These are phyloP conservation scores for Ceriops zippeliana DNA, from an alignment of 345 rosid species.

Conservation along the genomic window DNA sequence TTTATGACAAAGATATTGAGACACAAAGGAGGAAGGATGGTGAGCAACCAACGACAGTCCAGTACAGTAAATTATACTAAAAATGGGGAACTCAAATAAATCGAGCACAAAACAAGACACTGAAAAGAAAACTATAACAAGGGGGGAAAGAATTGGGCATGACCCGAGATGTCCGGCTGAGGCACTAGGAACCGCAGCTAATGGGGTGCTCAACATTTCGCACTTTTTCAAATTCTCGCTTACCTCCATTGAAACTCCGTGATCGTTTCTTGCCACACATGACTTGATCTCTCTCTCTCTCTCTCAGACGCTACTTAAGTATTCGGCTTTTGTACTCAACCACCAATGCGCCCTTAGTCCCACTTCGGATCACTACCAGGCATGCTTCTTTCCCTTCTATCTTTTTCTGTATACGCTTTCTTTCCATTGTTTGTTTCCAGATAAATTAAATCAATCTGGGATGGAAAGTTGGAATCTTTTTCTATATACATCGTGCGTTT, in stretches of 20 bases:
- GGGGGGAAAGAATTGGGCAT: no score
- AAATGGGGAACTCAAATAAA: no score
- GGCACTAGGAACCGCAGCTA: no score
- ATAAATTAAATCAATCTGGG: background rate
- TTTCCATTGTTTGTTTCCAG: background rate
- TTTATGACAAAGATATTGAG: no score
- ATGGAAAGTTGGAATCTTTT: background rate
- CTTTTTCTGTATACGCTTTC: background rate
- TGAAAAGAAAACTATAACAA: no score
- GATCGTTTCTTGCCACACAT: constrained; percentile 6
- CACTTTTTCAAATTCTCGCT: no score
- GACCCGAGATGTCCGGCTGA: no score
- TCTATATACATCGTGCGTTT: background rate
- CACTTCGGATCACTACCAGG: background rate
- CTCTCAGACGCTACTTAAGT: background rate
- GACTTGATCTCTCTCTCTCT: background rate
- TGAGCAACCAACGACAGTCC: no score
- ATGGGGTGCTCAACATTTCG: no score
- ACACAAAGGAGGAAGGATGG: no score
- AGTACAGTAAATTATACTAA: no score
- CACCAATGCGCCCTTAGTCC: background rate
- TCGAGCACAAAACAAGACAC: no score
- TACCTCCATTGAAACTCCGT: background rate
- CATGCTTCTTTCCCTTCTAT: background rate
- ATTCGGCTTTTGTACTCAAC: background rate